Percentiles rank a stretch among this genome's conserved stretches.
phyloP scores from a whole-genome alignment of 2,329 filamentous ascomycete species.

The Trichoderma sp. region DNA sequence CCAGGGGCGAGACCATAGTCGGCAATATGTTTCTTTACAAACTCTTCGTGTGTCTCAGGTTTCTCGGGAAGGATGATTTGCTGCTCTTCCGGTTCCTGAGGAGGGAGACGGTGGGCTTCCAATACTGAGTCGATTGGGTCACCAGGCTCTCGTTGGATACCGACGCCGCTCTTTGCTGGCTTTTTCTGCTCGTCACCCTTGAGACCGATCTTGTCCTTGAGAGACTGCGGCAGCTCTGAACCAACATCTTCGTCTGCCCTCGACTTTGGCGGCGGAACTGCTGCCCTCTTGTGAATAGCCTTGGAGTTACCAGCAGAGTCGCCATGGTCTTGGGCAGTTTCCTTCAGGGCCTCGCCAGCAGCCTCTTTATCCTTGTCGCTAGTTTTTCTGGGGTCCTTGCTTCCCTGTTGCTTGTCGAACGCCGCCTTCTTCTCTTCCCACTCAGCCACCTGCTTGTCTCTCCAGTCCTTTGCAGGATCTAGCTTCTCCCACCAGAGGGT shows the following conservation, averaged over 20 bases:
- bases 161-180: background rate
- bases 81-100: background rate
- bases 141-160: background rate
- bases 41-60: conserved; percentile 55
- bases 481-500: conserved; percentile 49
- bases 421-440: conserved; percentile 45
- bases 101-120: conserved; percentile 19
- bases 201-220: conserved; percentile 33
- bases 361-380: conserved; percentile 1
- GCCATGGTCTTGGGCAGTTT: background rate
- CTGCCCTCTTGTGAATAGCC: conserved; percentile 24
- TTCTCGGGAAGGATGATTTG: conserved; percentile 23
- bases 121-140: conserved; percentile 14
- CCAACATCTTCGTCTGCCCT: conserved; percentile 27
- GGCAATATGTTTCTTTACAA: conserved; percentile 45
- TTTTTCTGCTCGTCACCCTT: conserved; percentile 10
- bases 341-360: conserved; percentile 2
- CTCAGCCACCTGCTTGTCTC: conserved; percentile 43
- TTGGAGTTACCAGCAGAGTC: background rate
- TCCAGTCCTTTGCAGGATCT: conserved; percentile 45
- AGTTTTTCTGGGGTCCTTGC: conserved; percentile 15
- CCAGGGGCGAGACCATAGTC: conserved; percentile 49
- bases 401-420: conserved; percentile 25
- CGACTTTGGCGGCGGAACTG: conserved; percentile 20
- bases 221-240: conserved; percentile 34